phyloP scores from a whole-genome alignment of 805 yeast genomes.

The Spathaspora girioi region DNA sequence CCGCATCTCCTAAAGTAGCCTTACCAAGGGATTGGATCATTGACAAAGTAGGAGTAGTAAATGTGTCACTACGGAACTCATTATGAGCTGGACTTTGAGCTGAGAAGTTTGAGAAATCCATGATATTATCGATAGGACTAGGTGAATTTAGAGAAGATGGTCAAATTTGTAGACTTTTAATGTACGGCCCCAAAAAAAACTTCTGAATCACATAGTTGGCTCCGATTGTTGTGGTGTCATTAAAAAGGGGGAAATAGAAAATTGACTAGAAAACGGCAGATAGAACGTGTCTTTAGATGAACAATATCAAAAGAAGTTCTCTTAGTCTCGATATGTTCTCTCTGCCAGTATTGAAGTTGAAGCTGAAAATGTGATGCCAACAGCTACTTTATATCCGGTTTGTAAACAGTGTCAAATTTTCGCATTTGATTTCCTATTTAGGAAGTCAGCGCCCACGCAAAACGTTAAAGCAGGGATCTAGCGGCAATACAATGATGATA shows the following conservation, averaged over 20 bases:
- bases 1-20: conserved; percentile 79
- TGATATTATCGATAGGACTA: not conserved
- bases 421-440: not conserved
- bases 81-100: conserved; percentile 26
- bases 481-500: no score
- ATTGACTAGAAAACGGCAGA: no score
- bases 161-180: not conserved
- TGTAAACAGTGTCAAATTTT: not conserved
- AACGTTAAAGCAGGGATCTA: no score
- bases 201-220: not conserved
- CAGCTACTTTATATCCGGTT: not conserved
- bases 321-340: not conserved
- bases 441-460: not conserved
- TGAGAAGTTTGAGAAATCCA: conserved; percentile 12
- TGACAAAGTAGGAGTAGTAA: conserved; percentile 77
- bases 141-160: not conserved
- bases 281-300: no score
- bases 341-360: not conserved
- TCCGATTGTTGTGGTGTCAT: not conserved
- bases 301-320: no score
- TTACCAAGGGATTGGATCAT: conserved; percentile 57
- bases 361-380: not conserved
- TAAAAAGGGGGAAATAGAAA: not conserved
- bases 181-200: not conserved
- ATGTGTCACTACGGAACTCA: conserved; percentile 68